These are phyloP conservation scores for Epichloe aotearoae DNA, from an alignment of 2,329 filamentous ascomycete genomes.

Conservation along the genomic window DNA sequence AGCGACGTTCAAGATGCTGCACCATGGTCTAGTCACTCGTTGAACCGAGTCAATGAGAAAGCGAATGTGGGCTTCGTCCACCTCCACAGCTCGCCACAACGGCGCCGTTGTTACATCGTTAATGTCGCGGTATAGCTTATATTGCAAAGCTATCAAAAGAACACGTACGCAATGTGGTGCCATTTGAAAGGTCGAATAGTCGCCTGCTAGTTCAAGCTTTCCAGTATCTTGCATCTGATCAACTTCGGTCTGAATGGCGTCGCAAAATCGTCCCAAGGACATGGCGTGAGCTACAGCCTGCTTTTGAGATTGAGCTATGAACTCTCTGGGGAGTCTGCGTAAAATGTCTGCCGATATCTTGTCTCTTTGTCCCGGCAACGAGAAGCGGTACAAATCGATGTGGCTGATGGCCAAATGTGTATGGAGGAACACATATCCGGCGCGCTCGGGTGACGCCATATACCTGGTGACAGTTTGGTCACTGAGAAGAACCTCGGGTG, in stretches of 20 bases:
- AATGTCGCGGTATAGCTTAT: conserved; percentile 22
- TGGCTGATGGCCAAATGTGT: conserved; percentile 22
- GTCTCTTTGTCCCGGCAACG: conserved; percentile 22
- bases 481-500: conserved; percentile 19
- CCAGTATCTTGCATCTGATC: conserved; percentile 13
- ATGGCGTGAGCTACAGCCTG: conserved; percentile 27
- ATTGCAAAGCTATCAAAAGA: conserved; percentile 22
- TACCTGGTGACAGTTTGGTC: conserved; percentile 21
- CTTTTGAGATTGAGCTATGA: conserved; percentile 23
- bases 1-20: conserved; percentile 15
- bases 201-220: conserved; percentile 16
- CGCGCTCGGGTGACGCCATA: conserved; percentile 17
- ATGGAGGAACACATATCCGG: conserved; percentile 25
- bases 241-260: conserved; percentile 18
- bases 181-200: conserved; percentile 20
- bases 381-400: conserved; percentile 27
- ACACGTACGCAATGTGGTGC: conserved; percentile 19
- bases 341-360: conserved; percentile 19
- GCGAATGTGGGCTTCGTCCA: conserved; percentile 19
- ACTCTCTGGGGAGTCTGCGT: conserved; percentile 21
- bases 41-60: conserved; percentile 21
- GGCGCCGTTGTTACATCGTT: conserved; percentile 24
- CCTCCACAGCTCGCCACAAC: conserved; percentile 19
- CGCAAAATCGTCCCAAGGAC: conserved; percentile 23
- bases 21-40: conserved; percentile 21